A percentile compares a stretch with the other conserved stretches of the same genome.
These are phyloP conservation scores for Alternaria consortialis DNA, from an alignment of 2,329 filamentous ascomycete species.

Conservation along the genomic window DNA sequence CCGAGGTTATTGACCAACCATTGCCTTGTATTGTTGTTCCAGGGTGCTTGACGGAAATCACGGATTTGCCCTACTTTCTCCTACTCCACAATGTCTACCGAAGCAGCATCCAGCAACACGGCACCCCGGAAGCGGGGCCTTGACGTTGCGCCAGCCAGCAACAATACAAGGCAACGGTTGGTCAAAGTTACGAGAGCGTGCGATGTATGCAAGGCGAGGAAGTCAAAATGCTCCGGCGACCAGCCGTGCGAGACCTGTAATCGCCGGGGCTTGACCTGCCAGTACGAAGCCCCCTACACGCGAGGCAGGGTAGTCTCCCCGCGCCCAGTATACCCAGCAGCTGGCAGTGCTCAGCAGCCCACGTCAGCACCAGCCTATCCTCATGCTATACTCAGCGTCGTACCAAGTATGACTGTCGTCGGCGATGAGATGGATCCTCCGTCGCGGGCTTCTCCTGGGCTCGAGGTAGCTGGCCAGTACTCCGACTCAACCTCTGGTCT, in stretches of 20 bases:
- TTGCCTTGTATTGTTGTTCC: slow-evolving; percentile 10
- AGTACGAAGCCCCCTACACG: slow-evolving; percentile 37
- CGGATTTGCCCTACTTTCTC: background rate
- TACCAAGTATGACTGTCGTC: background rate
- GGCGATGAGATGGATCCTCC: slow-evolving; percentile 18
- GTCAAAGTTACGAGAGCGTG: slow-evolving; percentile 43
- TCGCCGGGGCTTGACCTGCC: slow-evolving; percentile 27
- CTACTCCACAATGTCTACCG: background rate
- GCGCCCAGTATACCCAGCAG: slow-evolving; percentile 3
- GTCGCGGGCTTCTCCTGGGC: slow-evolving; percentile 55
- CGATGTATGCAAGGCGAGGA: slow-evolving; percentile 43
- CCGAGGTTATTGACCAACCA: slow-evolving; percentile 22
- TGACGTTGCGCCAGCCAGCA: background rate
- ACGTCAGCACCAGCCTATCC: background rate
- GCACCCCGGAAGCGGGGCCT: slow-evolving; percentile 24
- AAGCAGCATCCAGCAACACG: slow-evolving; percentile 1
- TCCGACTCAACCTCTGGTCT: slow-evolving; percentile 63
- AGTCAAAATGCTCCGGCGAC: slow-evolving; percentile 41
- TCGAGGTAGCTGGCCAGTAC: slow-evolving; percentile 64
- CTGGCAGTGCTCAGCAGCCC: background rate
- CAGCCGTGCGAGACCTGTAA: slow-evolving; percentile 38
- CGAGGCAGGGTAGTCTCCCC: slow-evolving; percentile 38
- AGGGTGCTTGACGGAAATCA: background rate
- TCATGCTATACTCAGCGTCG: slow-evolving; percentile 3
- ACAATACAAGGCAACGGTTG: slow-evolving; percentile 16